Conservation (phyloP, 2,329 filamentous ascomycete species). For the Chaetomium sp. region DNA sequence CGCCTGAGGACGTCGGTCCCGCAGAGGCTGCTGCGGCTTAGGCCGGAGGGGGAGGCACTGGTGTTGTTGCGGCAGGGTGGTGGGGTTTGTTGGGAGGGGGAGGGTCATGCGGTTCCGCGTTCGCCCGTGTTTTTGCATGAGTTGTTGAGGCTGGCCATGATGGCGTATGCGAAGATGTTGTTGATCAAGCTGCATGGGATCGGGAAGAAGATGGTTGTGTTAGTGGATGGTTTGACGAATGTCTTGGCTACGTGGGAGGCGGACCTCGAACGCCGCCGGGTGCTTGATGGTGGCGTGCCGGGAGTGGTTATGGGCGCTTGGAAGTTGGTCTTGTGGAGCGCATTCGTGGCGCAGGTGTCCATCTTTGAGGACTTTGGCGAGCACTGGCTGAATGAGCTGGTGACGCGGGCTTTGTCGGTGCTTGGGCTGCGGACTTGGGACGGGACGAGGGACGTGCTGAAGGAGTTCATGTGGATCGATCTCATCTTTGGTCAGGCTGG, state of each 20-base stretch:
- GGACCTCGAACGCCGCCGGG: neutral
- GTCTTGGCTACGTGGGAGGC: neutral
- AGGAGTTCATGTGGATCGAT: conserved; percentile 28
- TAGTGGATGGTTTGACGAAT: conserved; percentile 4
- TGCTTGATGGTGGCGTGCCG: neutral
- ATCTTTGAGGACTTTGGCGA: conserved; percentile 20
- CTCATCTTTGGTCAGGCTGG: conserved; percentile 12
- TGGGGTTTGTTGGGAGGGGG: neutral
- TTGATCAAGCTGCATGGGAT: conserved; percentile 13
- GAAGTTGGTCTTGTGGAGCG: conserved; percentile 20
- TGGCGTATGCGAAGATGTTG: conserved; percentile 24
- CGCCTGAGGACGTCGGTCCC: conserved; percentile 9
- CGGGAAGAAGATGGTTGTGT: conserved; percentile 16
- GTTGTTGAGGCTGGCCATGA: conserved; percentile 19
- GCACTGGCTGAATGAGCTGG: conserved; percentile 8
- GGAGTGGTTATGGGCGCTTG: neutral
- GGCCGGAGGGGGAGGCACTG: neutral
- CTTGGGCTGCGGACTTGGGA: conserved; percentile 18
- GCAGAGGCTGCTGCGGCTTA: conserved; percentile 4
- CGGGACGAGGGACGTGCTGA: conserved; percentile 17
- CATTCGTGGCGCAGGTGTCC: conserved; percentile 18
- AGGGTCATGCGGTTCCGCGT: neutral
- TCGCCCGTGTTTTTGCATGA: conserved; percentile 6
- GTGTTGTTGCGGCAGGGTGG: neutral
- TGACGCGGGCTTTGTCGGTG: neutral